A percentile compares a stretch with the other conserved stretches of the same genome.
phyloP scores from a whole-genome alignment of 306 rosid species.

The Acacia acuminata region DNA sequence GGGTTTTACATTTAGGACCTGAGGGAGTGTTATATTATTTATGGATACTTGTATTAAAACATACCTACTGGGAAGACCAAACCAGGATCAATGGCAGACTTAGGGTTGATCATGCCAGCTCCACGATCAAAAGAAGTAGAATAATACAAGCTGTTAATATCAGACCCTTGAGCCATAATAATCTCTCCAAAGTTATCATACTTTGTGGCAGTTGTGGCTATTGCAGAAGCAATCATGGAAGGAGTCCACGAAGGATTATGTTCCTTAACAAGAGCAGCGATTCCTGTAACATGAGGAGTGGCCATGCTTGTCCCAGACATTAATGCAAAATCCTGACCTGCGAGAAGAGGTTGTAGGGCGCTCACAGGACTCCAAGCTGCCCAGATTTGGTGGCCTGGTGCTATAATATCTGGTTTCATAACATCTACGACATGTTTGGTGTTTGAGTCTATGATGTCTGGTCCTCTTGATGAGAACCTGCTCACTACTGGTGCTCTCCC shows the following conservation, averaged over 20 bases:
- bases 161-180: slow-evolving; percentile 71
- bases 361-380: slow-evolving; percentile 91
- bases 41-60: background rate
- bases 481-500: slow-evolving; percentile 65
- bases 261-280: slow-evolving; percentile 90
- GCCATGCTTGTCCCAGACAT: slow-evolving; percentile 96
- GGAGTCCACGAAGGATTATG: slow-evolving; percentile 83
- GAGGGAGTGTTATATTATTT: too few relatives aligned
- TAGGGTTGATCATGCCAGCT: slow-evolving; percentile 71
- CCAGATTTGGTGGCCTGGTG: slow-evolving; percentile 95
- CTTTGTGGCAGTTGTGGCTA: slow-evolving; percentile 77
- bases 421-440: slow-evolving; percentile 55
- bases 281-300: slow-evolving; percentile 84
- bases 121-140: slow-evolving; percentile 82
- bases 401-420: slow-evolving; percentile 89
- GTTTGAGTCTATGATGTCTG: slow-evolving; percentile 58
- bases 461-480: slow-evolving; percentile 91
- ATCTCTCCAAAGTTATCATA: slow-evolving; percentile 57
- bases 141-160: slow-evolving; percentile 39
- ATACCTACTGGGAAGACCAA: slow-evolving; percentile 70
- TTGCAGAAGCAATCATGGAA: slow-evolving; percentile 83
- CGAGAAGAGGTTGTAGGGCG: slow-evolving; percentile 54
- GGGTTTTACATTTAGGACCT: too few relatives aligned
- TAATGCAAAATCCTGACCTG: slow-evolving; percentile 68
- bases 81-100: slow-evolving; percentile 68